Evolutionary conservation across 805 yeast species (phyloP).

Genomic region (Lipomyces sp.): DNA sequence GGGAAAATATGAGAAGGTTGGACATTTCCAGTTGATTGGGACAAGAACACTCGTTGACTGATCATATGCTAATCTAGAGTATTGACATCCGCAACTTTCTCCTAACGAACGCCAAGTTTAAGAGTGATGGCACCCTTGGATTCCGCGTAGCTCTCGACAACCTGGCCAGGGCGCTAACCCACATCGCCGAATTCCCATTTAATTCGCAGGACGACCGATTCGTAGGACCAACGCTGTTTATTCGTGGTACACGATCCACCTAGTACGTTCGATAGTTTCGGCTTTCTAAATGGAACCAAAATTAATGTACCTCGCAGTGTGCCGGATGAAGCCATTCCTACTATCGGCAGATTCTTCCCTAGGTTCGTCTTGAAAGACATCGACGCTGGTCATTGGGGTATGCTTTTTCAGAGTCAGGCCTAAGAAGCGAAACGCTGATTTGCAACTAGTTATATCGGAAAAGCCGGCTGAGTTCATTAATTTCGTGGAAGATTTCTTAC

Average conservation of each 20-base stretch:
- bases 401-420: conserved; percentile 17
- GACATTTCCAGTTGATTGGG: conserved; percentile 3
- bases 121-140: conserved; percentile 48
- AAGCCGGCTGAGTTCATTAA: conserved; percentile 77
- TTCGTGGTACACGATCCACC: conserved; percentile 75
- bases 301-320: conserved; percentile 48
- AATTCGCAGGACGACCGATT: conserved; percentile 59
- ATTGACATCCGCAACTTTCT: conserved; percentile 74
- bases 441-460: conserved; percentile 64
- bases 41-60: background rate
- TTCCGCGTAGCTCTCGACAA: conserved; percentile 73
- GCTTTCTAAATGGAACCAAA: background rate
- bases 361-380: conserved; percentile 72
- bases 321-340: conserved; percentile 77
- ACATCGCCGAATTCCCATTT: conserved; percentile 78
- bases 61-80: conserved; percentile 42
- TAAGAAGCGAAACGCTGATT: conserved; percentile 34
- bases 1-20: conserved; percentile 57
- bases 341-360: conserved; percentile 79
- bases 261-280: conserved; percentile 48
- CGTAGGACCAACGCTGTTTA: conserved; percentile 74
- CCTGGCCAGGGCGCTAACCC: conserved; percentile 67
- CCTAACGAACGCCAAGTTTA: conserved; percentile 65
- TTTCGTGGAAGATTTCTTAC: conserved; percentile 65
- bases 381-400: conserved; percentile 85